Conservation (phyloP, 306 rosid genomes). For the Cajanus cajan region DNA sequence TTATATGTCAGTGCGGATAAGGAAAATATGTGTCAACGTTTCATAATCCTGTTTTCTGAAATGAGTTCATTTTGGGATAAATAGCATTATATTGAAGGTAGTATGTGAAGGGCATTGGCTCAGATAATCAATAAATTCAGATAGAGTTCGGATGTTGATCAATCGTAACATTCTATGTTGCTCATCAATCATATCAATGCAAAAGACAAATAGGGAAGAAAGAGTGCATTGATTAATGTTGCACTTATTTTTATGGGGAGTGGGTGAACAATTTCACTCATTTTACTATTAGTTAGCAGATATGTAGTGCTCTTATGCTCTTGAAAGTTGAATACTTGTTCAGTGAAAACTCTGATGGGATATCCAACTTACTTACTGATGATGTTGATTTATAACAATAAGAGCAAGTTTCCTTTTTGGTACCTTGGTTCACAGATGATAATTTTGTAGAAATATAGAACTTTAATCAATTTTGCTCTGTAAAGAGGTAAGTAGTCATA, state of each 20-base stretch:
- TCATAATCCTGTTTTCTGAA: not conserved
- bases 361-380: not conserved
- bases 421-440: conserved; percentile 7
- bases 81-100: not conserved
- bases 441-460: not conserved
- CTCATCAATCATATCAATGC: not conserved
- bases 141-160: not conserved
- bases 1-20: not conserved
- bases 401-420: conserved; percentile 6
- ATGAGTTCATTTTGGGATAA: conserved; percentile 1
- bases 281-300: not conserved
- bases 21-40: conserved; percentile 22
- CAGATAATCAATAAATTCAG: not conserved
- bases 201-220: not conserved
- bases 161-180: not conserved
- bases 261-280: not conserved
- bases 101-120: not conserved
- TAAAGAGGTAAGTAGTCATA: conserved; percentile 21
- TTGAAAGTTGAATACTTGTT: conserved; percentile 11
- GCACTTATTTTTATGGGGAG: not conserved
- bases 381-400: not conserved
- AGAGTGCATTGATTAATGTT: conserved; percentile 4
- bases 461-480: conserved; percentile 12
- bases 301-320: not conserved
- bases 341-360: conserved; percentile 15